phyloP scores from a whole-genome alignment of 164 flowering plant species.

The Cinnamomum micranthum region DNA sequence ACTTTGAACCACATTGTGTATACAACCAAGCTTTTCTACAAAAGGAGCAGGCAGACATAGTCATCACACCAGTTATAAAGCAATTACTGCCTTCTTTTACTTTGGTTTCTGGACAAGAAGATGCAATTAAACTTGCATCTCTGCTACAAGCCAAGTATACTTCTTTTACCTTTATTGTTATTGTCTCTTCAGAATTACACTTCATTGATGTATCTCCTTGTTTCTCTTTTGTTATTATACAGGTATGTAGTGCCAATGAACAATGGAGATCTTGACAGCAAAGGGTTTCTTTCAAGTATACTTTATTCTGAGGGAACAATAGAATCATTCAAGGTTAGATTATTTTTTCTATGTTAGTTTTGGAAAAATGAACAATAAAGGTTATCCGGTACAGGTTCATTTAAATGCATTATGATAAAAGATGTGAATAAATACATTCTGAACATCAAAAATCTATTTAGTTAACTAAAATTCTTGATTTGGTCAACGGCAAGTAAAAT shows the following conservation, averaged over 20 bases:
- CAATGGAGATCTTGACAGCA: constrained; percentile 86
- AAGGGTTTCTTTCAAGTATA: constrained; percentile 65
- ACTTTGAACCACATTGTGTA: constrained; percentile 92
- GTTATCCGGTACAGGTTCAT: not conserved
- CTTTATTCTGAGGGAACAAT: constrained; percentile 62
- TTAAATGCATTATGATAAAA: no score
- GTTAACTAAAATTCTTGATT: no score
- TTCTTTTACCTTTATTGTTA: not conserved
- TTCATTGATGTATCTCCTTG: not conserved
- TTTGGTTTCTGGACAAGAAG: constrained; percentile 95
- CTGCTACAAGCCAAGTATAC: constrained; percentile 67
- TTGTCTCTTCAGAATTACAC: not conserved
- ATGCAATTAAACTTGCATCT: constrained; percentile 85
- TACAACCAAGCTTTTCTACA: constrained; percentile 47
- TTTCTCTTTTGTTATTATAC: constrained; percentile 14
- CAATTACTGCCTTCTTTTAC: constrained; percentile 74
- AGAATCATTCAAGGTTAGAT: constrained; percentile 74
- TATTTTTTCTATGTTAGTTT: not conserved
- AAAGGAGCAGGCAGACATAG: constrained; percentile 68
- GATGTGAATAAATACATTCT: no score
- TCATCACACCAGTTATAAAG: constrained; percentile 90
- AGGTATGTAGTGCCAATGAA: constrained; percentile 87
- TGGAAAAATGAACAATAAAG: not conserved
- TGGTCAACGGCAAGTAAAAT: no score
- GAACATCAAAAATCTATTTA: no score